Evolutionary conservation across 2,329 filamentous ascomycete genomes (phyloP).

Genomic region (Botrytis aclada): DNA sequence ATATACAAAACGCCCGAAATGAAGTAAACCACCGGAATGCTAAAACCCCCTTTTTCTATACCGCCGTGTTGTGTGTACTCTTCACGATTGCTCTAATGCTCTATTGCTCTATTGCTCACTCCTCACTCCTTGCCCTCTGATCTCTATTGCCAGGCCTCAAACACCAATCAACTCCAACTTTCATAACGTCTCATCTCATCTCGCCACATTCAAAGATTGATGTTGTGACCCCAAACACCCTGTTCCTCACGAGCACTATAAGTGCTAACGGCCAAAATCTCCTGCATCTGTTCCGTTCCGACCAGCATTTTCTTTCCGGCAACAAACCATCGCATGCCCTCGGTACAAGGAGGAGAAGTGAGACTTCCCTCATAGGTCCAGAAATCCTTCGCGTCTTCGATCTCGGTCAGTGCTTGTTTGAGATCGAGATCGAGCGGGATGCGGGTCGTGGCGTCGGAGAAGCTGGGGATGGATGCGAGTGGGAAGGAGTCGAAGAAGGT

Average conservation of each 20-base stretch:
- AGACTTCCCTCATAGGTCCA: conserved; percentile 49
- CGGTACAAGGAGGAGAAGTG: conserved; percentile 47
- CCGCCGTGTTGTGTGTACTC: background rate
- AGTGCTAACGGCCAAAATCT: background rate
- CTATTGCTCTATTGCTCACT: too few relatives aligned
- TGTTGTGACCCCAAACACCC: conserved; percentile 1
- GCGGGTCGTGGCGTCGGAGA: background rate
- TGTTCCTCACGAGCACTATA: conserved; percentile 4
- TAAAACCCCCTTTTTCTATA: fast-evolving
- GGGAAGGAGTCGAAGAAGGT: background rate
- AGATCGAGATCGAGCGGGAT: background rate
- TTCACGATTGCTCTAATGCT: background rate
- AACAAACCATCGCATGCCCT: conserved; percentile 47
- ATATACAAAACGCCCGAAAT: background rate
- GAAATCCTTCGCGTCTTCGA: conserved; percentile 43
- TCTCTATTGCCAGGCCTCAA: background rate
- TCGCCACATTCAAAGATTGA: background rate
- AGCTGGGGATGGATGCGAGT: background rate
- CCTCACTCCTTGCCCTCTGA: background rate
- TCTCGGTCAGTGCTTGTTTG: conserved; percentile 38
- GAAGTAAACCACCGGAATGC: background rate
- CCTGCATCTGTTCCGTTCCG: conserved; percentile 41
- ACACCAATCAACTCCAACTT: background rate
- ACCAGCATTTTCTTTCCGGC: conserved; percentile 43
- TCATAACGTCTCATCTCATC: background rate